Evolutionary conservation across 2,329 filamentous ascomycete species (phyloP).

Genomic region (Colletotrichum tanaceti): DNA sequence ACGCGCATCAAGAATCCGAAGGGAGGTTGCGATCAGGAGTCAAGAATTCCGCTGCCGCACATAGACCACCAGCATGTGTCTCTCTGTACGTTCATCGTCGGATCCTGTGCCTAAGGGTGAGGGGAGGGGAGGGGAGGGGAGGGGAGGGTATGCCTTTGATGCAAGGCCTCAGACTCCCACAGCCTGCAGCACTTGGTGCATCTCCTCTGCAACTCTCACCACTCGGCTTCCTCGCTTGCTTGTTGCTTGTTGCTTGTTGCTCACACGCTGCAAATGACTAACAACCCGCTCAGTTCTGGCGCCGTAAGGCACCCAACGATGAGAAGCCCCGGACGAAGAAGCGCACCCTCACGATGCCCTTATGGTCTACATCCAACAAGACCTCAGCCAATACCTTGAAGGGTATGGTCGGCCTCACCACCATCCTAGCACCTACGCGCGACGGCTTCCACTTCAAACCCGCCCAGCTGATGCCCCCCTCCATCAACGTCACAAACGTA

Average conservation of each 20-base stretch:
- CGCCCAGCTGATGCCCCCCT: slow-evolving; percentile 36
- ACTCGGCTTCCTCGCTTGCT: background rate
- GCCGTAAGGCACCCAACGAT: slow-evolving; percentile 27
- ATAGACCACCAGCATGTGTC: slow-evolving; percentile 34
- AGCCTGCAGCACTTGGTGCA: background rate
- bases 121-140: too few species aligned
- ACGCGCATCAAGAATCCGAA: background rate
- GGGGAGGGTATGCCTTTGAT: background rate
- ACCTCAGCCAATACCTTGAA: slow-evolving; percentile 47
- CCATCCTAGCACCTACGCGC: slow-evolving; percentile 47
- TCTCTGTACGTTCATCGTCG: slow-evolving; percentile 34
- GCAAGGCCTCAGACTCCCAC: slow-evolving; percentile 13
- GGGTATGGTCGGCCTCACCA: slow-evolving; percentile 50
- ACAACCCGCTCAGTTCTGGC: slow-evolving; percentile 31
- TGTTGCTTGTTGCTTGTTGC: background rate
- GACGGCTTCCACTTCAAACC: slow-evolving; percentile 46
- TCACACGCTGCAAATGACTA: background rate
- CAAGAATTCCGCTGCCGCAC: slow-evolving; percentile 21
- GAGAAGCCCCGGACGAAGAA: slow-evolving; percentile 42
- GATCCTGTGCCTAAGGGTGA: background rate
- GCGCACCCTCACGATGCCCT: slow-evolving; percentile 53
- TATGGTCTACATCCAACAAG: slow-evolving; percentile 53
- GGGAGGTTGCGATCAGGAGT: background rate
- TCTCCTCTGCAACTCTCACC: background rate
- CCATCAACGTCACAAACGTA: slow-evolving; percentile 40